phyloP scores from a whole-genome alignment of 306 rosid species.

The Trichosanthes truncata region DNA sequence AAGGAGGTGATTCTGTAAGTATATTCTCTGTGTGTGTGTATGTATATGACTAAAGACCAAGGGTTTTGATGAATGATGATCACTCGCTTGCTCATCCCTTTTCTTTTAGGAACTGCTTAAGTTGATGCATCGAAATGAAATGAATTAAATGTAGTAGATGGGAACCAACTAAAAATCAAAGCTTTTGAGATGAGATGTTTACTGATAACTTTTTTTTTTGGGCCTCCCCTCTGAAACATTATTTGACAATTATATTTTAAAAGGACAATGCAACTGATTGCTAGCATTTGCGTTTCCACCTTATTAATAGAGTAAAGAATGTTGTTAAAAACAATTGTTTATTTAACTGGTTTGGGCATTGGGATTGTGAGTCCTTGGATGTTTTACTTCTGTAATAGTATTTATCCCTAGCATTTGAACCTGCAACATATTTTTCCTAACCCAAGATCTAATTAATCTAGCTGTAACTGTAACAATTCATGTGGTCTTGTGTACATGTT shows the following conservation, averaged over 20 bases:
- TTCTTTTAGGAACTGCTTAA: not conserved
- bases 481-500: not conserved
- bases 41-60: not conserved
- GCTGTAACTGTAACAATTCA: not conserved
- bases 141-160: not conserved
- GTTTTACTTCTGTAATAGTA: not conserved
- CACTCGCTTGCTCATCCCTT: not conserved
- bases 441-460: not conserved
- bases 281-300: not conserved
- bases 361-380: not conserved
- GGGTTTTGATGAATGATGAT: not conserved
- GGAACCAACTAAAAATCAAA: not conserved
- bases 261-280: not conserved
- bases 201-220: not conserved
- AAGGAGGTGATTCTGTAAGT: constrained; percentile 73
- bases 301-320: not conserved
- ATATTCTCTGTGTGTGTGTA: not conserved
- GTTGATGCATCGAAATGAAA: not conserved
- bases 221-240: not conserved
- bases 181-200: not conserved
- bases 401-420: not conserved
- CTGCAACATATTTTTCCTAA: not conserved
- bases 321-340: not conserved
- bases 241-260: not conserved
- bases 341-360: not conserved